A percentile compares a stretch with the other conserved stretches of the same genome.
These are phyloP conservation scores for Draba incana DNA, from an alignment of 345 rosid genomes.

Conservation along the genomic window DNA sequence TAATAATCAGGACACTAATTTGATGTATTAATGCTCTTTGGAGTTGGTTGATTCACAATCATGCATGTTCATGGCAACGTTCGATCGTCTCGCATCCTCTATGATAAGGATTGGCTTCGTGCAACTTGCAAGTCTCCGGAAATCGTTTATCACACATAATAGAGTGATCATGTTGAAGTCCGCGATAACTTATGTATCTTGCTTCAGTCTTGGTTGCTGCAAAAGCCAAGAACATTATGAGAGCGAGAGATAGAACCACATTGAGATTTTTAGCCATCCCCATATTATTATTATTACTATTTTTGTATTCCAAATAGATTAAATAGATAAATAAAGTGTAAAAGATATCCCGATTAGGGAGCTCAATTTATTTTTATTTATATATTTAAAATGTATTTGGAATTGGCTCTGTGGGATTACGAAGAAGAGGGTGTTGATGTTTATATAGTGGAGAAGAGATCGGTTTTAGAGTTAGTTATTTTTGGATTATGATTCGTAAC, in stretches of 20 bases:
- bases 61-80: not conserved
- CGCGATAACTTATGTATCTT: not conserved
- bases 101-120: slow-evolving; percentile 6
- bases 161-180: not conserved
- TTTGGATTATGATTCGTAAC: slow-evolving; percentile 13
- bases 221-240: slow-evolving; percentile 25
- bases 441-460: slow-evolving; percentile 26
- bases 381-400: slow-evolving; percentile 2
- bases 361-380: slow-evolving; percentile 17
- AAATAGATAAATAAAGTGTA: slow-evolving; percentile 17
- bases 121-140: slow-evolving; percentile 1
- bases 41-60: no score
- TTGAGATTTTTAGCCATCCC: slow-evolving; percentile 26
- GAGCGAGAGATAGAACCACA: slow-evolving; percentile 10
- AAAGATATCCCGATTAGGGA: slow-evolving; percentile 9
- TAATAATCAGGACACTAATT: slow-evolving; percentile 4
- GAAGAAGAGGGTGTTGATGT: not conserved
- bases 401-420: slow-evolving; percentile 15
- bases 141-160: not conserved
- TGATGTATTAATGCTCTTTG: no score
- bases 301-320: not conserved
- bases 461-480: not conserved
- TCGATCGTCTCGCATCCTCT: not conserved
- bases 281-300: slow-evolving; percentile 12
- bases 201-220: slow-evolving; percentile 17